These are phyloP conservation scores for Cenchrus fungigraminus DNA, from an alignment of 176 grass and related monocot genomes.

Conservation along the genomic window DNA sequence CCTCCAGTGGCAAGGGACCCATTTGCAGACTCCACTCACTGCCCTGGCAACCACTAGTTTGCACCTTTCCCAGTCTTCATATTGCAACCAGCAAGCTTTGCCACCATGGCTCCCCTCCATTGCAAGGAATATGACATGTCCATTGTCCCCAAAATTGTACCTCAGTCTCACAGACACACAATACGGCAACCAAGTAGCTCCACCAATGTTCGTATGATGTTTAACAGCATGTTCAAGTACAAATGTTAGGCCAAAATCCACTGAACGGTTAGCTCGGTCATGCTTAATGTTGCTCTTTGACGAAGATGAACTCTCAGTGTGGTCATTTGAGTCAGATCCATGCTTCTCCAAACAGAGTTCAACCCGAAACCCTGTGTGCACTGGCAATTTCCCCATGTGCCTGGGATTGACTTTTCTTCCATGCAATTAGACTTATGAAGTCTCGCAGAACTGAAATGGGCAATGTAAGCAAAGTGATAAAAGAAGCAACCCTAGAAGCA, in stretches of 20 bases:
- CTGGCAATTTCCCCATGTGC: slow-evolving; percentile 56
- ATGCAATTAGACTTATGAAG: slow-evolving; percentile 85
- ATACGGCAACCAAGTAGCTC: slow-evolving; percentile 85
- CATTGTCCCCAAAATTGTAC: slow-evolving; percentile 74
- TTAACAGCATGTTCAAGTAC: slow-evolving; percentile 68
- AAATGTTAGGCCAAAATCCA: slow-evolving; percentile 85
- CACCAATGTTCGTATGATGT: slow-evolving; percentile 72
- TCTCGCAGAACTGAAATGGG: slow-evolving; percentile 80
- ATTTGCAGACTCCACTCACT: slow-evolving; percentile 65
- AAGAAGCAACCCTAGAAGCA: slow-evolving; percentile 90
- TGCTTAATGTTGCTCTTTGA: slow-evolving; percentile 91
- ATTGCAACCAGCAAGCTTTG: slow-evolving; percentile 65
- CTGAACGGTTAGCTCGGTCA: slow-evolving; percentile 72
- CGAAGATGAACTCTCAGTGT: slow-evolving; percentile 46
- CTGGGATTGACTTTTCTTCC: slow-evolving; percentile 58
- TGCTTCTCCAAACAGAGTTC: slow-evolving; percentile 86
- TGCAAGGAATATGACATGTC: slow-evolving; percentile 61
- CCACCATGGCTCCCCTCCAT: slow-evolving; percentile 94
- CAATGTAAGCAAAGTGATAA: slow-evolving; percentile 91
- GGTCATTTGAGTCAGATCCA: slow-evolving; percentile 50
- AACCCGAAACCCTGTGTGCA: slow-evolving; percentile 57
- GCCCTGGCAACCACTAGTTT: slow-evolving; percentile 73
- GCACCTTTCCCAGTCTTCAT: slow-evolving; percentile 80
- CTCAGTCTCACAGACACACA: slow-evolving; percentile 81
- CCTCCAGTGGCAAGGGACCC: slow-evolving; percentile 56